Evolutionary conservation across 1,284 basidiomycete genomes (phyloP), one percentile per base, ranked within the genome.

Genomic region (Boletus sp.): DNA sequence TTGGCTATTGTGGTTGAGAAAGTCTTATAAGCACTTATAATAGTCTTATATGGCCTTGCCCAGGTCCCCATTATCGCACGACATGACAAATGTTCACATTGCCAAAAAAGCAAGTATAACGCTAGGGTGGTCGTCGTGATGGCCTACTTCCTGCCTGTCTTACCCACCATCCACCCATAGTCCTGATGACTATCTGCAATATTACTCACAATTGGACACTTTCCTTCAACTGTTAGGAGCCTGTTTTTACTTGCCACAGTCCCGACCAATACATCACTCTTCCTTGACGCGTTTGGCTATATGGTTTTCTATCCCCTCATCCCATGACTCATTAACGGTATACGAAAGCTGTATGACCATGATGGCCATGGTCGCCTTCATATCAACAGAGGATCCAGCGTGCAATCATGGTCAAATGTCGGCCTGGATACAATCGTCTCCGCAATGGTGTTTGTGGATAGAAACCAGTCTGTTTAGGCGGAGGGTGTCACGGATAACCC

Each of bases 281-380:
- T 25, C 37, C 37, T 33, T 35, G 0, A 0, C 2, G 7, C 2
- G 1, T 14, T 64, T 19, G 16, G 16, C 16, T 17, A 5, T 23
- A 25, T 38, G 14, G 0, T 21, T 3, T 33, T 50, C 8, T 31
- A 6, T 16, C 9, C 21, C 23, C 30, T 35, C n/a, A n/a, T 56
- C 16, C 59, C 62, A 27, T 52, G 59, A 21, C 48, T 64, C 28
- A 33, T 65, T 31, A 52, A 65, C n/a, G 6, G 31, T 33, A 19
- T 65, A 30, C 59, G 59, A n/a, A 52, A 62, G 16, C 43, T 58
- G 4, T 65, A 64, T n/a, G 49, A 57, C 7, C 33, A 23, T 1
- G 64, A 56, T n/a, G 2, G 17, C 13, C 37, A 13, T 48, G 6
- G 19, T 5, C 23, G 19, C 3, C 2, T 8, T 11, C 31, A 37